Conservation (phyloP, 495 filamentous ascomycete genomes). For the Neurospora sp. region DNA sequence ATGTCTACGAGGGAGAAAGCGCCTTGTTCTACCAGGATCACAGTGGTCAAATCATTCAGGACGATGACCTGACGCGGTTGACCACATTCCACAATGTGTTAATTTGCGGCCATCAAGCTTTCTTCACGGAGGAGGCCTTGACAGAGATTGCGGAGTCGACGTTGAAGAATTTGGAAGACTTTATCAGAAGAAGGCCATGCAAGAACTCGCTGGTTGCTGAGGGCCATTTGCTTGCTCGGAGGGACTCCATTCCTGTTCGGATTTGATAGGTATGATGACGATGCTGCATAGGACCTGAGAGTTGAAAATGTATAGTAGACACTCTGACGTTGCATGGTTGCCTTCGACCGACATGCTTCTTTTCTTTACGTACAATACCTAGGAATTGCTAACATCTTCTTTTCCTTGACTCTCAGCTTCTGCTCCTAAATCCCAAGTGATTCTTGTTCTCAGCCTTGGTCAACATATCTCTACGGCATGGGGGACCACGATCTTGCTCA, state of each 20-base stretch:
- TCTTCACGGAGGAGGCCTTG: conserved; percentile 58
- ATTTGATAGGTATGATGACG: conserved; percentile 6
- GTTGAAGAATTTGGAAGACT: conserved; percentile 41
- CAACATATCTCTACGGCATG: not conserved
- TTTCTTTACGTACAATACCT: not conserved
- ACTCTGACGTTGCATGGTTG: not conserved
- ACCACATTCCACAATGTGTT: conserved; percentile 63
- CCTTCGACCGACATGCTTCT: not conserved
- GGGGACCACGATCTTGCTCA: not conserved
- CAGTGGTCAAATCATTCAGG: conserved; percentile 56
- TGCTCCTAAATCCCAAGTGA: not conserved
- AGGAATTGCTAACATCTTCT: not conserved
- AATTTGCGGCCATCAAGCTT: conserved; percentile 59
- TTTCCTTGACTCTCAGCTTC: not conserved
- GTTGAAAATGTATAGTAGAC: not conserved
- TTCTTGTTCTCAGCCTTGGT: not conserved
- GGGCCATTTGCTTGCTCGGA: conserved; percentile 6
- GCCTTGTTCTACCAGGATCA: conserved; percentile 56
- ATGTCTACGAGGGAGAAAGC: conserved; percentile 48
- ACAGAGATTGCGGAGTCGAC: conserved; percentile 55
- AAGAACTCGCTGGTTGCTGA: conserved; percentile 27
- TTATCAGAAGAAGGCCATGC: conserved; percentile 20
- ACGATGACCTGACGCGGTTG: conserved; percentile 57
- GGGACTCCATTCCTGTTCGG: conserved; percentile 13
- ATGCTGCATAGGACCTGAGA: not conserved